Evolutionary conservation across 306 rosid genomes (phyloP), one percentile per base, ranked within the genome.

Genomic region (Astragalus glycyphyllos): DNA sequence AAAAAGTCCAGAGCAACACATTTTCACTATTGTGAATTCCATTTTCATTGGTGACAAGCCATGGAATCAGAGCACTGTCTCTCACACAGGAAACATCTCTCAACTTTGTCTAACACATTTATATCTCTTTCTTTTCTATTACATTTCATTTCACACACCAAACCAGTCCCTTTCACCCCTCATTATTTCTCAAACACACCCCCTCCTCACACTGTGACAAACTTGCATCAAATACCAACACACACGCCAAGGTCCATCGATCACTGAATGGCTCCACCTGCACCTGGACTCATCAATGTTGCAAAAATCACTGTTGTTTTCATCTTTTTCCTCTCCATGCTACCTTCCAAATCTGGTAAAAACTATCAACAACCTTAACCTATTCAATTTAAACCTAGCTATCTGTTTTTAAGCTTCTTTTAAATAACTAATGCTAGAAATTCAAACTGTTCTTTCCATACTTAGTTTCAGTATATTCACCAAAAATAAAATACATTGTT

Each of bases 311-410:
- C 90, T 81, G 83, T 86, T 79, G 79, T 55, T 81, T 86, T 81
- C 90, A 81, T 90, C 83, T 55, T 83, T 84, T 81, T 61, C 68
- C 82, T 90, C 74, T 46, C 82, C 37, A 0, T 86, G 68, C 79
- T 79, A 37, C 84, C 83, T 74, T 65, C 87, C 75, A 80, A 41
- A 62, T 74, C 94, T 75, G 96, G 96, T 87, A 74, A 83, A 75
- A 48, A 9, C 5, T 35, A 17, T 69, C 65, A 29, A 45, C 32
- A 47, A 6, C 41, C 55, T 32, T 13, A n/a, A 56, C 42, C 71
- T 77, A 63, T 72, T 83, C 60, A 54, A 38, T 0, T 13, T n/a
- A 54, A 72, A 3, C 54, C 14, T 2, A 13, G 13, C 42, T 20
- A 35, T 60, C 38, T 60, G 69, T 46, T 46, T 64, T 32, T 7